phyloP scores from a whole-genome alignment of 768 basidiomycete species.

The Mycena capillaripes region DNA sequence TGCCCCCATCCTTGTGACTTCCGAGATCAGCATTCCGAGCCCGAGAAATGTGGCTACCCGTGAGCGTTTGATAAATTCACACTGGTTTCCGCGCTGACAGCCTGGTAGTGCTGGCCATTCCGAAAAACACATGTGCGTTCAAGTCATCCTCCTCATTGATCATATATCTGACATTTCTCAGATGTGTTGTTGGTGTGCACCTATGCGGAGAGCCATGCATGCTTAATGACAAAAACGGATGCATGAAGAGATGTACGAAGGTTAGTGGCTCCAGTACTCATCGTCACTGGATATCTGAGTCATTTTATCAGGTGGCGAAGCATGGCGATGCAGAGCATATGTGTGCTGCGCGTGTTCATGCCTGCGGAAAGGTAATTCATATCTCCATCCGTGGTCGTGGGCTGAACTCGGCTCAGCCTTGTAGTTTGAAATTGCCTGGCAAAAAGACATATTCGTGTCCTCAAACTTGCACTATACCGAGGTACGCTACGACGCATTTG shows the following conservation, averaged over 20 bases:
- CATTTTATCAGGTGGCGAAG: constrained; percentile 53
- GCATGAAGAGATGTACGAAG: constrained; percentile 65
- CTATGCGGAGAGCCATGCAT: constrained; percentile 67
- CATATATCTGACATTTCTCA: constrained; percentile 38
- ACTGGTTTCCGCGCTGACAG: neutral
- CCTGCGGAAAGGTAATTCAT: constrained; percentile 63
- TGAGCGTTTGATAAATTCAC: constrained; percentile 40
- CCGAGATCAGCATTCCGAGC: constrained; percentile 47
- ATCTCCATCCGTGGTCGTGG: too few species aligned
- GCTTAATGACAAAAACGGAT: constrained; percentile 61
- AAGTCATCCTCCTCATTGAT: neutral
- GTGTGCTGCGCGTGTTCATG: constrained; percentile 66
- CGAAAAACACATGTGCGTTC: constrained; percentile 65
- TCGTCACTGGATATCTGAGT: neutral
- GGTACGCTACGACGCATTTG: constrained; percentile 45
- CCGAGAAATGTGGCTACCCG: constrained; percentile 59
- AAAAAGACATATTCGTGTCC: constrained; percentile 54
- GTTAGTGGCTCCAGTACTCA: constrained; percentile 44
- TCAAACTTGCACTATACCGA: constrained; percentile 57
- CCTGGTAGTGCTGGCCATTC: constrained; percentile 67
- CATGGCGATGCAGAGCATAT: constrained; percentile 65
- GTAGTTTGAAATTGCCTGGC: constrained; percentile 49
- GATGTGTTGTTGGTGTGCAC: constrained; percentile 64
- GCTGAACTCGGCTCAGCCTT: constrained; percentile 50
- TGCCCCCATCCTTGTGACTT: constrained; percentile 62